Conservation (phyloP, 257 asterid species). For the Ballota nigra region DNA sequence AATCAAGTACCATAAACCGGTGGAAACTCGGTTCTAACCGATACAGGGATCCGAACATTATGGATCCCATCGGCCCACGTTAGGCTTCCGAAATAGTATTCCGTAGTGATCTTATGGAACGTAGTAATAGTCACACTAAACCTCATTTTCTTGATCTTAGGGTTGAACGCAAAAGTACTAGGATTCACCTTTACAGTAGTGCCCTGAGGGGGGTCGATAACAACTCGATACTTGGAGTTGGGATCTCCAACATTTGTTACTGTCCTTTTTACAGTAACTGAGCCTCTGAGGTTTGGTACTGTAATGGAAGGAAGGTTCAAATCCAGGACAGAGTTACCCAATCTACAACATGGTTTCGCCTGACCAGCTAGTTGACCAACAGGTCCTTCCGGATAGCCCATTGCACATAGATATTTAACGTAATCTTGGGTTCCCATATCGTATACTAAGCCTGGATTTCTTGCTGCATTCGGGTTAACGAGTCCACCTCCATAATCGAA, state of each 20-base stretch:
- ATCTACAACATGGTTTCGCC: conserved; percentile 12
- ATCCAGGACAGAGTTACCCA: conserved; percentile 19
- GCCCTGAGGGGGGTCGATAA: conserved; percentile 27
- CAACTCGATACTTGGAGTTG: conserved; percentile 24
- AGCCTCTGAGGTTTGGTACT: conserved; percentile 19
- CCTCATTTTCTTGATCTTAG: background rate
- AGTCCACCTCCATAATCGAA: background rate
- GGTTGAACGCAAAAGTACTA: conserved; percentile 17
- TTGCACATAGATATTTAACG: conserved; percentile 30
- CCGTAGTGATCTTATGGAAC: conserved; percentile 15
- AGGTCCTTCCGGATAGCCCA: conserved; percentile 22
- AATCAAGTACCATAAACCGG: background rate
- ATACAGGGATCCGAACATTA: conserved; percentile 28
- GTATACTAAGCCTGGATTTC: conserved; percentile 32
- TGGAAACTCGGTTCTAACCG: conserved; percentile 15
- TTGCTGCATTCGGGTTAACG: conserved; percentile 19
- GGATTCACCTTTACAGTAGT: conserved; percentile 31
- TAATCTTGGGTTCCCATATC: conserved; percentile 34
- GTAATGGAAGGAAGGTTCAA: conserved; percentile 42
- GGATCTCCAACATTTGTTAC: conserved; percentile 40
- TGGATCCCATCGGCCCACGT: conserved; percentile 34
- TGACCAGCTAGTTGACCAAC: conserved; percentile 12
- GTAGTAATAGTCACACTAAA: conserved; percentile 20
- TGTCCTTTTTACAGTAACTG: conserved; percentile 17
- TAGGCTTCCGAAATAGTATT: conserved; percentile 27